Conservation (phyloP, 2,329 filamentous ascomycete genomes). For the Raffaelea ambrosiae region DNA sequence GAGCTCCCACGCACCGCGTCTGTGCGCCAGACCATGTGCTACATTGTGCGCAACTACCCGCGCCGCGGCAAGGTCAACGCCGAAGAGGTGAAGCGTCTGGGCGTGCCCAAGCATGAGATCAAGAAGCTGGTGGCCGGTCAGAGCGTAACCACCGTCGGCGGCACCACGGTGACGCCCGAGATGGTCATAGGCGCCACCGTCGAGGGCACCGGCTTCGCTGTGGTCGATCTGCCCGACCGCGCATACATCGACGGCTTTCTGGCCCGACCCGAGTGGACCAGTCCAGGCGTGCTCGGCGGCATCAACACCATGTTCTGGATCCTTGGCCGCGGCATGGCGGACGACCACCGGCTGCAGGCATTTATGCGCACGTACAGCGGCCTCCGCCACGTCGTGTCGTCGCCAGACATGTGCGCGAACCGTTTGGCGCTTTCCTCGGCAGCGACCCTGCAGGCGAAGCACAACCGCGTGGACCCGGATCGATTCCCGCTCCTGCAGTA, state of each 20-base stretch:
- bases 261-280: slow-evolving; percentile 62
- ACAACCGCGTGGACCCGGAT: slow-evolving; percentile 64
- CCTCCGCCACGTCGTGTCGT: slow-evolving; percentile 69
- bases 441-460: slow-evolving; percentile 56
- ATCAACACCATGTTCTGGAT: slow-evolving; percentile 72
- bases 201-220: slow-evolving; percentile 63
- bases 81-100: slow-evolving; percentile 53
- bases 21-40: slow-evolving; percentile 65
- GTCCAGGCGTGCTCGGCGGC: slow-evolving; percentile 54
- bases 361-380: slow-evolving; percentile 59
- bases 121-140: slow-evolving; percentile 53
- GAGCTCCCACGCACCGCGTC: slow-evolving; percentile 61
- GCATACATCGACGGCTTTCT: slow-evolving; percentile 65
- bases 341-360: slow-evolving; percentile 50
- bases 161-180: slow-evolving; percentile 66
- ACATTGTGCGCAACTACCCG: slow-evolving; percentile 71
- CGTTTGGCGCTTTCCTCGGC: slow-evolving; percentile 61
- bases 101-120: slow-evolving; percentile 52
- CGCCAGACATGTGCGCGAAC: slow-evolving; percentile 66
- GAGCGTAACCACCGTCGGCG: slow-evolving; percentile 54
- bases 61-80: slow-evolving; percentile 75
- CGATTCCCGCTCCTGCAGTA: slow-evolving; percentile 64
- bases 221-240: slow-evolving; percentile 67
- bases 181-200: slow-evolving; percentile 70
- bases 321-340: slow-evolving; percentile 57